These are phyloP conservation scores for Ciborinia camelliae DNA, from an alignment of 2,329 filamentous ascomycete species.

Conservation along the genomic window DNA sequence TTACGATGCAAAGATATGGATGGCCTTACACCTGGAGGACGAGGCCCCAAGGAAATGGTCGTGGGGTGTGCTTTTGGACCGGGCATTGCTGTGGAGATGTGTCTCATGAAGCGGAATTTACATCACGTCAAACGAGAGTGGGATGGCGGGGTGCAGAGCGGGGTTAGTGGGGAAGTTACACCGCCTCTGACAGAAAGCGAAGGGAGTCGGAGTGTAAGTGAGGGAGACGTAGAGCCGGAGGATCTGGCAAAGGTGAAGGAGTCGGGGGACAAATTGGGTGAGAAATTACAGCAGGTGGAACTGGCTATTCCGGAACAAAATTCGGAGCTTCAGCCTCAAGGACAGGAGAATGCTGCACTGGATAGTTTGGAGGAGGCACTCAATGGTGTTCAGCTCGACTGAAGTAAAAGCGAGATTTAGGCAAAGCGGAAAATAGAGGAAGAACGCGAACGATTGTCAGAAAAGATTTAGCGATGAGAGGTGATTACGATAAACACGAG, in stretches of 20 bases:
- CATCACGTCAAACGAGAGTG: constrained; percentile 29
- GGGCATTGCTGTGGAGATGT: constrained; percentile 66
- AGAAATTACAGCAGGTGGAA: constrained; percentile 26
- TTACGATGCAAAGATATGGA: constrained; percentile 60
- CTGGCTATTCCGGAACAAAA: constrained; percentile 26
- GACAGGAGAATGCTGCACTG: neutral
- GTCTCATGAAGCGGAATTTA: constrained; percentile 51
- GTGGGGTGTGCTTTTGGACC: constrained; percentile 69
- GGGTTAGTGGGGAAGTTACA: constrained; percentile 30
- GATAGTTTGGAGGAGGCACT: constrained; percentile 33
- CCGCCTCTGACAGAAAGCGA: constrained; percentile 37
- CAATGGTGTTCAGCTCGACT: constrained; percentile 37
- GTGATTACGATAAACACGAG: neutral
- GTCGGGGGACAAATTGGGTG: constrained; percentile 23
- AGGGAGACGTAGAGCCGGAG: constrained; percentile 19
- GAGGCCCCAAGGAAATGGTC: constrained; percentile 52
- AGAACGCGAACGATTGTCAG: neutral
- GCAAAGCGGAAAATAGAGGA: neutral
- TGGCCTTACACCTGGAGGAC: constrained; percentile 48
- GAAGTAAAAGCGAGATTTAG: constrained; percentile 2
- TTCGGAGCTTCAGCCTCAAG: neutral
- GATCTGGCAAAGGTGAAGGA: constrained; percentile 26
- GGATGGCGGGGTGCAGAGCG: constrained; percentile 19
- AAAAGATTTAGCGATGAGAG: neutral
- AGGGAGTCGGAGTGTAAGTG: constrained; percentile 31